These are phyloP conservation scores for Wickerhamomyces sp. DNA, from an alignment of 1,139 yeast genomes.

Conservation along the genomic window DNA sequence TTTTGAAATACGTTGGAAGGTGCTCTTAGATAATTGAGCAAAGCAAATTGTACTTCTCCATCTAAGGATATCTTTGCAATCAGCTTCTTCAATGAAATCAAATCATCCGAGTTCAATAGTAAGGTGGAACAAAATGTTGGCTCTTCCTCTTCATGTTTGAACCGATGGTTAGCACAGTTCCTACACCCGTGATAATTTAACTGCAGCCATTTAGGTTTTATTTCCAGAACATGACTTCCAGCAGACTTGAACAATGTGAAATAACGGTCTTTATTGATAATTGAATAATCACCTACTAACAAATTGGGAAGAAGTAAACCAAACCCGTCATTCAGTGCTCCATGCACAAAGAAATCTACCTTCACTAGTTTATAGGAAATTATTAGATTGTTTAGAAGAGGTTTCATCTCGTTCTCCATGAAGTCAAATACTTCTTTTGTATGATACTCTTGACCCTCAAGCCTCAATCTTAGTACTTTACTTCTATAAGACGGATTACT, in stretches of 20 bases:
- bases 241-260: slow-evolving; percentile 6
- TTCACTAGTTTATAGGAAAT: slow-evolving; percentile 10
- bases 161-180: slow-evolving; percentile 37
- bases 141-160: slow-evolving; percentile 22
- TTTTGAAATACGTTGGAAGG: slow-evolving; percentile 6
- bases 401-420: slow-evolving; percentile 4
- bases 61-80: neutral
- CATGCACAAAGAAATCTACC: slow-evolving; percentile 9
- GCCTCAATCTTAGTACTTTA: slow-evolving; percentile 17
- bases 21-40: slow-evolving; percentile 7
- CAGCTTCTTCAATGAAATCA: neutral
- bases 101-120: slow-evolving; percentile 20
- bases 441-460: slow-evolving; percentile 8
- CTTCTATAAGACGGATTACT: neutral
- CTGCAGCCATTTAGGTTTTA: slow-evolving; percentile 44
- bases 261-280: slow-evolving; percentile 12
- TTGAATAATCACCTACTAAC: slow-evolving; percentile 3
- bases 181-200: slow-evolving; percentile 31
- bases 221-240: slow-evolving; percentile 24
- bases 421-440: slow-evolving; percentile 14
- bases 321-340: slow-evolving; percentile 18
- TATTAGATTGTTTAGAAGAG: slow-evolving; percentile 3
- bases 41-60: neutral
- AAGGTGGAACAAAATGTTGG: slow-evolving; percentile 32
- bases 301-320: slow-evolving; percentile 19